Evolutionary conservation across 805 yeast genomes (phyloP), one percentile per base, ranked within the genome.

Genomic region (Nakazawaea molendinolei): DNA sequence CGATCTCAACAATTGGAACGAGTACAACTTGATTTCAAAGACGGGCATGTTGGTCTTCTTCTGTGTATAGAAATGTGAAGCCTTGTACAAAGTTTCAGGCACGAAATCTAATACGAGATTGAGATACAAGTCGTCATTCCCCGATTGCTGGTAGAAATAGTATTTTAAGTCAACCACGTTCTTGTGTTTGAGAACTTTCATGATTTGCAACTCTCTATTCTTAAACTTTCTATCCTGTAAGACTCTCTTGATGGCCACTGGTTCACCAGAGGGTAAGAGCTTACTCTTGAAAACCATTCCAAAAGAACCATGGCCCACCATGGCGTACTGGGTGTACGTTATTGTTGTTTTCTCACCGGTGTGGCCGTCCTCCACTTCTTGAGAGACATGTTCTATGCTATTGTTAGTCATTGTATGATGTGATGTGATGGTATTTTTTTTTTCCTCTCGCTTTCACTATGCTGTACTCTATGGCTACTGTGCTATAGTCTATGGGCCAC

Each of bases 291-390:
- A 87, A n/a, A 92, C 98, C 23, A 87, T 89, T 3, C 98, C 98
- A 63, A 92, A 92, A n/a, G 97, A 89, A 8, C 98, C 98, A 59
- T 86, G 94, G n/a, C 98, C 98, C 28, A 90, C 92, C 71, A 89
- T 87, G 47, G 85, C 82, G 16, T 16, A 38, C 50, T 81, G 86
- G 13, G 89, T 81, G 61, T 85, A 86, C 33, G 79, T 75, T 38
- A 90, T 72, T 34, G 74, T 71, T 34, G 67, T 65, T 21, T 65
- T 50, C 44, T 76, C 76, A 38, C 83, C 86, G 7, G 80, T 74
- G 51, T 70, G 78, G 28, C 90, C 89, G 48, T 81, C 81, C 47
- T 71, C 74, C 40, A 79, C 92, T 37, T 69, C 73, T 54, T 82
- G 87, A 34, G 75, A 69, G 26, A 76, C 44, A n/a, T 47, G 43